Base-by-base conservation (phyloP, 2,329 filamentous ascomycete species). In the Neofusicoccum umdonicola region DNA sequence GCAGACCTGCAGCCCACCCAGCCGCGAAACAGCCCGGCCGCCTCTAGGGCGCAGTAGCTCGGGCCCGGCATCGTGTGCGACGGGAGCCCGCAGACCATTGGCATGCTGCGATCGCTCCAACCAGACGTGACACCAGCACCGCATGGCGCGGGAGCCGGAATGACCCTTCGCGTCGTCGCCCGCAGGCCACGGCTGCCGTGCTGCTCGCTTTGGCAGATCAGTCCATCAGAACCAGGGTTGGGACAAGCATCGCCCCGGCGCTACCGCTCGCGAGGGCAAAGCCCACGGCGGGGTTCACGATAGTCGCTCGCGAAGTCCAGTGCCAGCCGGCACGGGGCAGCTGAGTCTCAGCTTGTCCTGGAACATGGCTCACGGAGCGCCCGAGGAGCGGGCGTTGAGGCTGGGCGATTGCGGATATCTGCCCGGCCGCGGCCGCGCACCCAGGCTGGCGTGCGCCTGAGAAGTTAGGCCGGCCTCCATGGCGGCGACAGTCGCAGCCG, bases 141-240 rank as follows among this genome's bases (percentile, higher is more conserved):
- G 50, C 50, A 54, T 31, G 31, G n/a, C 9, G 11, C 9, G 15
- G 19, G 13, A 15, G 48, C 27, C n/a, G 34, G 15, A 19, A 31
- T 45, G 56, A 39, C 56, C 45, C n/a, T n/a, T 44, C 42, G 42
- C 42, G 42, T 44, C 15, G 42, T 17, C 22, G n/a, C 41, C 19
- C 13, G 27, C 56, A 58, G 56, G 11, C 56, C 27, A 31, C 4
- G 27, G 27, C 27, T 31, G 56, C 42, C 42, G 41, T 60, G 56
- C 42, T 35, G 37, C 56, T 60, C 56, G 27, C n/a, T 35, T 60
- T 17, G 44, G 56, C 31, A 60, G 56, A 60, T 60, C 56, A 60
- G 56, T 60, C 42, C 56, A 60, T 60, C 56, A 22, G 31, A 22
- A 60, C 56, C 56, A 60, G 56, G 56, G 56, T 47, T 60, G 27